These are phyloP conservation scores for Epichloe sp. DNA, from an alignment of 2,329 filamentous ascomycete species.

Conservation along the genomic window DNA sequence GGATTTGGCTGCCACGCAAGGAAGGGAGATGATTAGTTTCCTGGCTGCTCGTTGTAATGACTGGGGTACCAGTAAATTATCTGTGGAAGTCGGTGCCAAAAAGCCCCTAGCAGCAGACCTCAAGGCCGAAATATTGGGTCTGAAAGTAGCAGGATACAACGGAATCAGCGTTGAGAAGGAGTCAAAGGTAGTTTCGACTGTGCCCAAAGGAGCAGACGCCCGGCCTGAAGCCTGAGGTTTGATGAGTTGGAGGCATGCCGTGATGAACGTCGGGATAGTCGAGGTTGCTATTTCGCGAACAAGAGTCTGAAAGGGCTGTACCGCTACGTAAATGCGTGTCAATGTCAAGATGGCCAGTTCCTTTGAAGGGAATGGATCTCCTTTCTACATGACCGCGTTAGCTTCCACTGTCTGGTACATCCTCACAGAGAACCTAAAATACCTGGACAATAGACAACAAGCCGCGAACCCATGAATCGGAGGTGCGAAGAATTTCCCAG, in stretches of 20 bases:
- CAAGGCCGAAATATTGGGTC: conserved; percentile 60
- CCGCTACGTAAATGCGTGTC: conserved; percentile 70
- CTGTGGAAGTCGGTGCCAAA: conserved; percentile 50
- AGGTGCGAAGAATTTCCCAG: conserved; percentile 64
- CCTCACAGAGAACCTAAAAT: conserved; percentile 5
- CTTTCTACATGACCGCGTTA: conserved; percentile 42
- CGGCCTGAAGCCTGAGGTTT: conserved; percentile 26
- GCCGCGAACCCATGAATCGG: conserved; percentile 64
- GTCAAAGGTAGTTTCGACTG: conserved; percentile 57
- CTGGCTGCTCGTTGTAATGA: conserved; percentile 45
- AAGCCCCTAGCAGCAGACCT: conserved; percentile 44
- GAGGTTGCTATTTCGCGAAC: conserved; percentile 81
- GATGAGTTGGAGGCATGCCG: conserved; percentile 56
- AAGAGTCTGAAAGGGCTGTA: conserved; percentile 71
- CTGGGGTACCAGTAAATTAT: conserved; percentile 32
- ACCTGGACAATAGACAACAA: conserved; percentile 63
- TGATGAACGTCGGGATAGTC: conserved; percentile 61
- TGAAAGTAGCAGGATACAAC: conserved; percentile 72
- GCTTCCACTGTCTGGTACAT: neutral
- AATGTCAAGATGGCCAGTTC: conserved; percentile 65
- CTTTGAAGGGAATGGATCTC: conserved; percentile 62
- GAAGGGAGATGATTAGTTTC: conserved; percentile 55
- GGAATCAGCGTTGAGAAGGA: conserved; percentile 61
- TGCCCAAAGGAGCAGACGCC: conserved; percentile 23
- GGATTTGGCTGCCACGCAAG: conserved; percentile 71